Percentiles rank a stretch among this genome's conserved stretches.
Conservation (phyloP, 805 yeast genomes). For the Saccharomycopsis microspora region DNA sequence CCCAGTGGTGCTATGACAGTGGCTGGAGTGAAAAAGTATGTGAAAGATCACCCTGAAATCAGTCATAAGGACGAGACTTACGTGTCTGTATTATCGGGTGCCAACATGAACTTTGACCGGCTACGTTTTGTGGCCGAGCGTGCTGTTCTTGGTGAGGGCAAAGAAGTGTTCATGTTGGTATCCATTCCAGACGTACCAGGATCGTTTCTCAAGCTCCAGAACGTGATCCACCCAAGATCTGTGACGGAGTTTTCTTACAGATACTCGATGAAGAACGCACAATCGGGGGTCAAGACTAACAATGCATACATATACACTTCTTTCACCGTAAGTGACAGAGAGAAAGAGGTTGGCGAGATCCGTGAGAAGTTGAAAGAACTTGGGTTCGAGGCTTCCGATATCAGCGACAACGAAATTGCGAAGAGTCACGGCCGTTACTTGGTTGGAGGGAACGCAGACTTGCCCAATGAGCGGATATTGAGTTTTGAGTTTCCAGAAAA, state of each 20-base stretch:
- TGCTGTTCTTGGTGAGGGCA: slow-evolving; percentile 97
- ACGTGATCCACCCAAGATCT: slow-evolving; percentile 71
- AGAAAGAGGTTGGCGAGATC: slow-evolving; percentile 59
- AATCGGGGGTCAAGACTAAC: slow-evolving; percentile 20
- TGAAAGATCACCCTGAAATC: slow-evolving; percentile 53
- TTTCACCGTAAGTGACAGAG: slow-evolving; percentile 58
- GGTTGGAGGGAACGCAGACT: slow-evolving; percentile 80
- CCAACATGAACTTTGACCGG: slow-evolving; percentile 96
- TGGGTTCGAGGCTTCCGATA: slow-evolving; percentile 71
- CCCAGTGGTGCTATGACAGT: slow-evolving; percentile 97
- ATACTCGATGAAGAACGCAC: slow-evolving; percentile 31
- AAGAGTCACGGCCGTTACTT: slow-evolving; percentile 92
- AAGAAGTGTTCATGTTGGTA: slow-evolving; percentile 83
- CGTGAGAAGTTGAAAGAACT: slow-evolving; percentile 39
- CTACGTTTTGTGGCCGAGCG: slow-evolving; percentile 93
- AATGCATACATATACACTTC: slow-evolving; percentile 79
- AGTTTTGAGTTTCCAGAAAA: slow-evolving; percentile 95
- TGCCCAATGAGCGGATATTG: slow-evolving; percentile 65
- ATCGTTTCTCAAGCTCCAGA: slow-evolving; percentile 68
- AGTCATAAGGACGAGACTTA: slow-evolving; percentile 63
- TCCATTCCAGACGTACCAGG: slow-evolving; percentile 92
- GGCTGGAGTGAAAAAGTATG: slow-evolving; percentile 85
- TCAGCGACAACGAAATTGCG: slow-evolving; percentile 89
- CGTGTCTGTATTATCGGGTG: slow-evolving; percentile 86
- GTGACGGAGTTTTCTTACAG: slow-evolving; percentile 95